Percentiles rank a stretch among this genome's conserved stretches.
Conservation (phyloP, 805 yeast species). For the Wickerhamiella cacticola region DNA sequence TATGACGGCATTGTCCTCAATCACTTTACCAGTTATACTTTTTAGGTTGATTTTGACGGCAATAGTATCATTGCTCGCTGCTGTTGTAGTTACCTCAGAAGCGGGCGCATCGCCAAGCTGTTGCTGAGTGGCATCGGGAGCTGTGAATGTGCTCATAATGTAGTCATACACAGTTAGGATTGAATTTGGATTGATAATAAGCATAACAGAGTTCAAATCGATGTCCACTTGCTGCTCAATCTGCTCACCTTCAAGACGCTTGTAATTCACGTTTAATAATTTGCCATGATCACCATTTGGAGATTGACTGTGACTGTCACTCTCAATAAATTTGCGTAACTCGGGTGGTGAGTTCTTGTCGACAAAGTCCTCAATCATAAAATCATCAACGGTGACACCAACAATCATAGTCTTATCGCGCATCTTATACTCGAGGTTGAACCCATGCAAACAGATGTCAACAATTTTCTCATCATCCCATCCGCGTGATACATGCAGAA, state of each 20-base stretch:
- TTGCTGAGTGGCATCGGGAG: slow-evolving; percentile 47
- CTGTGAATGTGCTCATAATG: slow-evolving; percentile 74
- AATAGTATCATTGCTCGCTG: slow-evolving; percentile 28
- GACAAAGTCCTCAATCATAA: slow-evolving; percentile 64
- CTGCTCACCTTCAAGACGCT: slow-evolving; percentile 17
- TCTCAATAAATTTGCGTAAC: slow-evolving; percentile 56
- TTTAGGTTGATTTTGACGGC: slow-evolving; percentile 56
- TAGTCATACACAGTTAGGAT: slow-evolving; percentile 68
- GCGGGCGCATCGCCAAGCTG: not conserved
- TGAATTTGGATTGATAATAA: slow-evolving; percentile 66
- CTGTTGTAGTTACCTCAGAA: not conserved
- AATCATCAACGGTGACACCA: slow-evolving; percentile 49
- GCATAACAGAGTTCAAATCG: slow-evolving; percentile 63
- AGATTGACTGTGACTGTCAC: slow-evolving; percentile 36
- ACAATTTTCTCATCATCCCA: slow-evolving; percentile 57
- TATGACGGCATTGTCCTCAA: slow-evolving; percentile 70
- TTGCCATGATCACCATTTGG: slow-evolving; percentile 4
- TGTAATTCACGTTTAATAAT: slow-evolving; percentile 17
- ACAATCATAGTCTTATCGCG: slow-evolving; percentile 50
- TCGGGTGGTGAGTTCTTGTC: slow-evolving; percentile 51
- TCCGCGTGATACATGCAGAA: slow-evolving; percentile 56
- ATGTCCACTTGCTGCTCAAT: slow-evolving; percentile 67
- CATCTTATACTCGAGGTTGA: slow-evolving; percentile 48
- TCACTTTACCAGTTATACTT: slow-evolving; percentile 59
- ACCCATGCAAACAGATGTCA: slow-evolving; percentile 56